Percentiles rank a stretch among this genome's conserved stretches.
Evolutionary conservation across 2,329 filamentous ascomycete genomes (phyloP).

Genomic region (Hypoxylon sp.): DNA sequence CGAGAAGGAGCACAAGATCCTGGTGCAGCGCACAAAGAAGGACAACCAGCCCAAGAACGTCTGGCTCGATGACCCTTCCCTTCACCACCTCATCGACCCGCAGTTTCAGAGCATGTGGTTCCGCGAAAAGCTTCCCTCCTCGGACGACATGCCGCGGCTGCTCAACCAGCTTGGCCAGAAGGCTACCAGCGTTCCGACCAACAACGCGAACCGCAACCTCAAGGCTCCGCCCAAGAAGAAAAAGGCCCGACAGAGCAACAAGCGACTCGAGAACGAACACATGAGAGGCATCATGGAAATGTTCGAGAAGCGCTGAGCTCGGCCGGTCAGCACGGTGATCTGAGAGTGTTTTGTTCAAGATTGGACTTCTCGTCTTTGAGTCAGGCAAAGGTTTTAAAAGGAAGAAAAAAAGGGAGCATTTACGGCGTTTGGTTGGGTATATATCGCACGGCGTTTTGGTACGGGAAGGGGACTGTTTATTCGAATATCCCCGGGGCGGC

Average conservation of each 20-base stretch:
- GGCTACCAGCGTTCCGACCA: constrained; percentile 78
- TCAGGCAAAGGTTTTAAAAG: neutral
- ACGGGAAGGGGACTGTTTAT: neutral
- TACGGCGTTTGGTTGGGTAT: constrained; percentile 22
- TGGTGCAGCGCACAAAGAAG: constrained; percentile 92
- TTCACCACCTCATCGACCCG: constrained; percentile 77
- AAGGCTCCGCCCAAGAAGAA: constrained; percentile 69
- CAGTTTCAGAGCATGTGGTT: constrained; percentile 89
- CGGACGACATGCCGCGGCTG: constrained; percentile 76
- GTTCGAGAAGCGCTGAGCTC: constrained; percentile 5
- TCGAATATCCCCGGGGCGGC: neutral
- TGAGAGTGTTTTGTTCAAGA: neutral
- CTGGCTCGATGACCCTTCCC: constrained; percentile 85
- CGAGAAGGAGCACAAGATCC: constrained; percentile 78
- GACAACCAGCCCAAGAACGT: constrained; percentile 86
- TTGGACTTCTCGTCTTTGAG: constrained; percentile 46
- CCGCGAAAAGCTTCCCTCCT: constrained; percentile 76
- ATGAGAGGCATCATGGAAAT: constrained; percentile 82
- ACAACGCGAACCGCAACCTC: constrained; percentile 62
- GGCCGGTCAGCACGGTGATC: constrained; percentile 45
- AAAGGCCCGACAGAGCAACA: constrained; percentile 76
- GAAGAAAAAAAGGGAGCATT: constrained; percentile 19
- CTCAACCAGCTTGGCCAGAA: constrained; percentile 81
- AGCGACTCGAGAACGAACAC: constrained; percentile 78
- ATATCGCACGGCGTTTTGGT: constrained; percentile 13